Base-by-base conservation (phyloP, 192 early-diverging fungal genomes). In the Coemansia sp. region DNA sequence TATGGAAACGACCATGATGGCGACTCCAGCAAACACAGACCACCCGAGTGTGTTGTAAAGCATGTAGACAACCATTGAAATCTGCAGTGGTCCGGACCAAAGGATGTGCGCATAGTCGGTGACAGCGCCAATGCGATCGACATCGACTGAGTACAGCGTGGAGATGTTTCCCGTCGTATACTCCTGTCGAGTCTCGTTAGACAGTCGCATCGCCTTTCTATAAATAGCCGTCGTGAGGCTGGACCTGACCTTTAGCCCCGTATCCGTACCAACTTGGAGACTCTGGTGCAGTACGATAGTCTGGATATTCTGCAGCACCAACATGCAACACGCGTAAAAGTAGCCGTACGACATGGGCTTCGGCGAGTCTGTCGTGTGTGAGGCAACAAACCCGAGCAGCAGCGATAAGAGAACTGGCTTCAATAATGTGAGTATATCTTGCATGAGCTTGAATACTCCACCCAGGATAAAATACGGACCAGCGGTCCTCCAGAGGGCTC, bases 281-380 rank as follows among this genome's bases (percentile, higher is more conserved):
- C 95, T 94, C 67, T 95, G 94, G 70, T 96, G 94, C 34, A 95
- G 82, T 11, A 94, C 78, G 44, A 90, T 74, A 3, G 95, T 93
- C 76, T 96, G 93, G 3, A 83, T 71, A 10, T 93, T 37, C 67
- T 91, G 91, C 48, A 89, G 86, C 17, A 85, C 12, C 41, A 96
- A 85, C 94, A 98, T 96, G 37, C 88, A 66, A 8, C 77, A 48
- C 19, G 96, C 94, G 62, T 95, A 94, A n/a, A 87, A 73, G 67
- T 90, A 88, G 19, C 96, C 96, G 25, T 87, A 68, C n/a, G 90
- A 87, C 6, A 90, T 63, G 7, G 92, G 91, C 48, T 89, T 76
- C 10, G 85, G 87, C 7, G 66, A 44, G 57, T 77, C 73, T 11
- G 80, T 73, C 8, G 41, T 21, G 69, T 73, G 55, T 31, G 70